Evolutionary conservation across 306 rosid genomes (phyloP).

Genomic region (Elaeagnus macrophylla): DNA sequence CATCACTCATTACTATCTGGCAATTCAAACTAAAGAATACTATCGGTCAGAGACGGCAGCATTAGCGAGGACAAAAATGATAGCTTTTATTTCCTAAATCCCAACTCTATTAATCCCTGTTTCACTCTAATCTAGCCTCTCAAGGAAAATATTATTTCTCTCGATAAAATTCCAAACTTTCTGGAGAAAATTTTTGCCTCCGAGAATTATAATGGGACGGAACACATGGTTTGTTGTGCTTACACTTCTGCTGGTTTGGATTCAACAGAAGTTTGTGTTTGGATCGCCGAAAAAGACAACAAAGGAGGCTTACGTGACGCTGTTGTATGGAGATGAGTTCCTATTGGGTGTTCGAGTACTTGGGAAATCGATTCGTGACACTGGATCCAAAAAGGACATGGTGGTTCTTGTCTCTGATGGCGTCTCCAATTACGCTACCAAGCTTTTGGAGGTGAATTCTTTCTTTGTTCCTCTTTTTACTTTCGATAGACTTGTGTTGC

Average conservation of each 20-base stretch:
- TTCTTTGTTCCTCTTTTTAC: background rate
- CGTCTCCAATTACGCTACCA: constrained; percentile 71
- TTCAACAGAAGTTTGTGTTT: constrained; percentile 24
- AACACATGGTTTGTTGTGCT: constrained; percentile 16
- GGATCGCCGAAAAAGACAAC: constrained; percentile 36
- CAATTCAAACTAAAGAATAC: background rate
- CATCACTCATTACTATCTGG: no score
- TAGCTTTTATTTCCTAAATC: constrained; percentile 1
- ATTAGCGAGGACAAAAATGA: background rate
- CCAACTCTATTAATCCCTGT: background rate
- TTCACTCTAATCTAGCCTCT: background rate
- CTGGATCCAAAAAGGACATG: constrained; percentile 80
- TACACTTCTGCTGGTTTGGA: constrained; percentile 15
- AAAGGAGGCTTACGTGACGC: constrained; percentile 80
- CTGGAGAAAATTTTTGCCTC: background rate
- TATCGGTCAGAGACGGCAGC: background rate
- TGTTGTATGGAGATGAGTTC: constrained; percentile 92
- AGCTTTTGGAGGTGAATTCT: constrained; percentile 53
- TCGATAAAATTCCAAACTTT: constrained; percentile 7
- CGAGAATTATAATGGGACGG: constrained; percentile 26
- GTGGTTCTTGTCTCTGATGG: constrained; percentile 93
- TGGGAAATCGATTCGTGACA: constrained; percentile 81
- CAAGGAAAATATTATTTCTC: background rate
- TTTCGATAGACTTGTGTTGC: constrained; percentile 1
- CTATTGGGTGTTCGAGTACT: constrained; percentile 89